Base-by-base conservation (phyloP, 148 eudicot genomes). In the Heliamphora exappendiculata region DNA sequence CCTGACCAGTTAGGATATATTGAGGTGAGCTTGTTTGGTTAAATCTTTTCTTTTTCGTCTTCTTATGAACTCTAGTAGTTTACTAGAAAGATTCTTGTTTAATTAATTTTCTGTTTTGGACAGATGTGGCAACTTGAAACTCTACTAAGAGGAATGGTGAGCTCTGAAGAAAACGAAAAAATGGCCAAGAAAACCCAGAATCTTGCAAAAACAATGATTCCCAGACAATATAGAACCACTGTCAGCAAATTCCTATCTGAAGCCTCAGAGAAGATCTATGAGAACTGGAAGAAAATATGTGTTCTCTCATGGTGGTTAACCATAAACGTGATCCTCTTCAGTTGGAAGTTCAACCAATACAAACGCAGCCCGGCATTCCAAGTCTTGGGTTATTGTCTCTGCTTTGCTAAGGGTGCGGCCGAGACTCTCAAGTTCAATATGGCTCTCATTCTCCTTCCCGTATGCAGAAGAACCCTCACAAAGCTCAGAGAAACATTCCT, bases 91-190 rank as follows among this genome's bases (percentile, higher is more conserved):
- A n/a, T n/a, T n/a, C n/a, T n/a, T 70, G 26, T 7, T 9, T 16
- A 5, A 34, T 14, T 22, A 8, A 34, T 39, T 39, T 31, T 42
- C 3, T 22, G 7, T 33, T 57, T 36, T 37, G 47, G 62, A 75
- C 89, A 95, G 99, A 81, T 96, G 81, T 93, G 99, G 99, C 98
- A 93, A 88, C 98, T 96, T 45, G 97, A 96, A 83, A 85, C 93
- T 42, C 77, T 96, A 66, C 83, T 96, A 59, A 86, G 89, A 73
- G 97, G 93, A 36, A 87, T 91, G 88, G 85, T 89, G 62, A 82
- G 79, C 66, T 85, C 96, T 3, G 83, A 86, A 34, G 93, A 88
- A 63, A 83, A 75, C 53, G 76, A 72, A 44, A 64, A 79, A 24
- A 72, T 76, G 54, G 39, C 75, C 49, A 88, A 84, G 78, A 87